These are phyloP conservation scores for Sodiomyces alkalinus DNA, from an alignment of 2,329 filamentous ascomycete genomes.

Conservation along the genomic window DNA sequence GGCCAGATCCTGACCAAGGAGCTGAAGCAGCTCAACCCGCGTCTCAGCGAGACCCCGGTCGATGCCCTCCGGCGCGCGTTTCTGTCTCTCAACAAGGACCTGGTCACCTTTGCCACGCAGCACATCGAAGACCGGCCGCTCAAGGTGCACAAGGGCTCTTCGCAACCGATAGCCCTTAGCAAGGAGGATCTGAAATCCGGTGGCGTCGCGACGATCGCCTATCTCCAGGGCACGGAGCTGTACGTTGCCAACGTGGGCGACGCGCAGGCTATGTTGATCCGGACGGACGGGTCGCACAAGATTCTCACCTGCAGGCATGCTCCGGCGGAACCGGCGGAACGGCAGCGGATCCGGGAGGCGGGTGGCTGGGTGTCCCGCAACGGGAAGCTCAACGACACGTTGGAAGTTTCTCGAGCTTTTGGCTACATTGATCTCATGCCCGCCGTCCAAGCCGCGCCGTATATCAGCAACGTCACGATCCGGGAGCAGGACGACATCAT, in stretches of 20 bases:
- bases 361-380: constrained; percentile 93
- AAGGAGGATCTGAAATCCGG: constrained; percentile 84
- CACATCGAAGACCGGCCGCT: constrained; percentile 59
- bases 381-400: constrained; percentile 79
- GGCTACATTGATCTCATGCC: constrained; percentile 90
- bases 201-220: constrained; percentile 82
- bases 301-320: constrained; percentile 87
- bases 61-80: constrained; percentile 83
- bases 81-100: constrained; percentile 80
- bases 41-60: constrained; percentile 56
- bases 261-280: constrained; percentile 87
- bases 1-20: constrained; percentile 71
- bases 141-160: constrained; percentile 54
- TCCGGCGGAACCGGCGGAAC: constrained; percentile 70
- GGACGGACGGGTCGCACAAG: constrained; percentile 69
- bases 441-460: constrained; percentile 78
- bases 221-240: constrained; percentile 76
- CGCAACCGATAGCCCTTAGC: constrained; percentile 60
- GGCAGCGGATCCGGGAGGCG: constrained; percentile 80
- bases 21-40: constrained; percentile 53
- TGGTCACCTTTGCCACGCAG: constrained; percentile 72
- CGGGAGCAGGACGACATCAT: constrained; percentile 89
- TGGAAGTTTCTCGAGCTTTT: constrained; percentile 88
- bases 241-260: constrained; percentile 94
- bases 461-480: constrained; percentile 64